phyloP scores from a whole-genome alignment of 306 rosid species.

The Prunus fruticosa region DNA sequence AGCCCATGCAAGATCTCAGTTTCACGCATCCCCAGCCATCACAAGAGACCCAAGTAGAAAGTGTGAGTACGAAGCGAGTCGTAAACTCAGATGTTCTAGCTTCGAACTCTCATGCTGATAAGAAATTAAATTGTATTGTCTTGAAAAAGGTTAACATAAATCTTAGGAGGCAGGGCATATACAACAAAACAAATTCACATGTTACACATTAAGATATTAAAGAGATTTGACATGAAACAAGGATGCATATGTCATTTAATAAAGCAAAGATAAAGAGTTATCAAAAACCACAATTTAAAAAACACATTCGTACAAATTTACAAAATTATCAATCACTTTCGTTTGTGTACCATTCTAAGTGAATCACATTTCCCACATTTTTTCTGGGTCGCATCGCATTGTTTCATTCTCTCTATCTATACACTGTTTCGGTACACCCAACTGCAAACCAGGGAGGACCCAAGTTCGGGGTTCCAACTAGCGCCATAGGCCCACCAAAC shows the following conservation, averaged over 20 bases:
- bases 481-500: not conserved
- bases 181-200: not conserved
- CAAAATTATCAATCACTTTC: not conserved
- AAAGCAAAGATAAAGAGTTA: not conserved
- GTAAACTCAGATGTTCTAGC: not conserved
- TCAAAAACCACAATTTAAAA: not conserved
- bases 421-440: conserved; percentile 8
- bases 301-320: not conserved
- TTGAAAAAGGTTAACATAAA: too few relatives aligned
- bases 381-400: not conserved
- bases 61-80: not conserved
- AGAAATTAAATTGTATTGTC: not conserved
- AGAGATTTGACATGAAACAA: not conserved
- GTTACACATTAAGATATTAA: not conserved
- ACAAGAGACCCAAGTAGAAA: too few relatives aligned
- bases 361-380: conserved; percentile 13
- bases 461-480: not conserved
- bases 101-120: not conserved
- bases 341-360: not conserved
- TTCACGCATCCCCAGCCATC: not conserved
- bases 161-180: not conserved
- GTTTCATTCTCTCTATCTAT: conserved; percentile 16
- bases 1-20: not conserved
- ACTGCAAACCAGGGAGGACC: conserved; percentile 16
- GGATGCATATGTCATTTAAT: not conserved